Base-by-base conservation (phyloP, 192 early-diverging fungal species). In the Podila horticola region DNA sequence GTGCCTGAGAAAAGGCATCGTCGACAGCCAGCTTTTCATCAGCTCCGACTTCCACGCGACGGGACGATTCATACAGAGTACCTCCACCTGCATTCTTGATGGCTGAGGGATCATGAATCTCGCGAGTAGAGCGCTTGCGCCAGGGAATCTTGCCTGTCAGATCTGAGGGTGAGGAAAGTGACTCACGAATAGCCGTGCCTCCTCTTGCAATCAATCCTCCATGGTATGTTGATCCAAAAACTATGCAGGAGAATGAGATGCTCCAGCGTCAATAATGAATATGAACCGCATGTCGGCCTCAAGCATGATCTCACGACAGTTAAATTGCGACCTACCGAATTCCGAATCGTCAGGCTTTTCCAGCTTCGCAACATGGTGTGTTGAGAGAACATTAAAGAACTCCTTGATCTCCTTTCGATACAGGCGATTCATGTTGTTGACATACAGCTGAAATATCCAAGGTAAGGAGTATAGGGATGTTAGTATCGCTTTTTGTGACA, bases 1-100 rank as follows among this genome's bases (percentile, higher is more conserved):
- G 83, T 36, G 90, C 84, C 52, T 93, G 87, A 1, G 89, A 82
- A 51, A 95, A 87, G 9, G 88, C 88, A 82, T 91, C 79, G 55
- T 75, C 69, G 3, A 74, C 70, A 0, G 85, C 85, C 19, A 83
- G 36, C 20, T 81, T 85, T 67, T 88, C 87, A 11, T 88, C 87
- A 38, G 82, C 74, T 34, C 72, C 84, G 10, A 86, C 64, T 52
- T 77, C 84, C 11, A 67, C 72, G 19, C 70, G 73, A 26, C 68
- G 72, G 7, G 67, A 82, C 0, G 74, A 77, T 61, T 75, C 74
- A 15, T 34, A 59, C n/a, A 71, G 34, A 2, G 63, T 55, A 19
- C 74, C 74, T 15, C 65, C 74, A 1, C 69, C 66, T 62, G 65
- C 62, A 67, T 76, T 5, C 67, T 63, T 20, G 75, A 79, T 26